phyloP scores from a whole-genome alignment of 1,139 yeast genomes.

The Sugiyamaella paludigena region DNA sequence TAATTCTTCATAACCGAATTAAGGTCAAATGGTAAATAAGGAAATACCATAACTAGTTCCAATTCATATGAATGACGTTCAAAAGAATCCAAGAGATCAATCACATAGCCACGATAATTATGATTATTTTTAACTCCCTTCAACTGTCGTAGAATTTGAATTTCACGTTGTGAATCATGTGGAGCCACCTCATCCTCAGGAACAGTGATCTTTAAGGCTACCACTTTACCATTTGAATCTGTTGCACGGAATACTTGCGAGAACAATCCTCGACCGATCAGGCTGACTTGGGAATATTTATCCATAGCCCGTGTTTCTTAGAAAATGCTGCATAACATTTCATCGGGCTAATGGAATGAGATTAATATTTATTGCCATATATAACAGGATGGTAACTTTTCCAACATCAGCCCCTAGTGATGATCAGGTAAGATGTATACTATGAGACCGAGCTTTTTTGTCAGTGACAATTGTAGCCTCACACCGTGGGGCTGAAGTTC shows the following conservation, averaged over 20 bases:
- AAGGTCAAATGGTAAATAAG: slow-evolving; percentile 41
- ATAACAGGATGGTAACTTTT: too few relatives aligned
- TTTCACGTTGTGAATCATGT: slow-evolving; percentile 46
- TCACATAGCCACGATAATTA: slow-evolving; percentile 13
- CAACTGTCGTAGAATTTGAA: slow-evolving; percentile 34
- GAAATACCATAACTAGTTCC: slow-evolving; percentile 46
- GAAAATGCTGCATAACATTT: neutral
- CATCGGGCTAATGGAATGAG: slow-evolving; percentile 1
- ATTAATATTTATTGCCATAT: too few relatives aligned
- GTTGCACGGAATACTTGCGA: slow-evolving; percentile 21
- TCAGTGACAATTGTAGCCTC: too few relatives aligned
- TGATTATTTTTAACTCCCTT: neutral
- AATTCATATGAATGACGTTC: slow-evolving; percentile 32
- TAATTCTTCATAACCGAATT: slow-evolving; percentile 36
- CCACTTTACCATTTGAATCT: neutral
- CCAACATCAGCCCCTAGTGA: too few relatives aligned
- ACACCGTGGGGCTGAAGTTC: too few relatives aligned
- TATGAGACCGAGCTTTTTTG: too few relatives aligned
- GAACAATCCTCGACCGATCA: slow-evolving; percentile 34
- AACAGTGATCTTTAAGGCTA: slow-evolving; percentile 46
- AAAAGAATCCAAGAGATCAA: slow-evolving; percentile 36
- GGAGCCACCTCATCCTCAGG: slow-evolving; percentile 52
- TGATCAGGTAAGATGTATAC: too few relatives aligned
- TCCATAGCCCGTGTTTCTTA: slow-evolving; percentile 7
- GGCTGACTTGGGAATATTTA: slow-evolving; percentile 2